These are phyloP conservation scores for Fusarium multiceps DNA, from an alignment of 2,329 filamentous ascomycete genomes.

Conservation along the genomic window DNA sequence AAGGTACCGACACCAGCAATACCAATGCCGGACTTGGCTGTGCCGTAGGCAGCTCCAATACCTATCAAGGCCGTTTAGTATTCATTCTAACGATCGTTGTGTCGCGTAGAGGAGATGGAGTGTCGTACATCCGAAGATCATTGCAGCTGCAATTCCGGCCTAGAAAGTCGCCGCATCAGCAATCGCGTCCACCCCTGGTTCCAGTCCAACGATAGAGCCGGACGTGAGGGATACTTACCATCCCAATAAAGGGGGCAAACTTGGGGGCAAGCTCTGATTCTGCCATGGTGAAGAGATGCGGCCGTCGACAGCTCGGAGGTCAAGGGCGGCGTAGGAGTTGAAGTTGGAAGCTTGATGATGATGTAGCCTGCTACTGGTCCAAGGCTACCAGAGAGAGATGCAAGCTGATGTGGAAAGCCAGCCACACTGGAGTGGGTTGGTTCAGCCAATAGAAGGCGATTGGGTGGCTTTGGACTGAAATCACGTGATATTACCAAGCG, in stretches of 20 bases:
- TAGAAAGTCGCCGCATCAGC: conserved; percentile 52
- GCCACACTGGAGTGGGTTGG: conserved; percentile 15
- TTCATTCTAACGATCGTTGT: conserved; percentile 35
- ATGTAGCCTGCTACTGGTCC: conserved; percentile 44
- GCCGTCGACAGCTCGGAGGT: conserved; percentile 33
- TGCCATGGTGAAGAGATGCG: conserved; percentile 57
- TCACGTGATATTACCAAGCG: conserved; percentile 30
- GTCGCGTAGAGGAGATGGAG: conserved; percentile 26
- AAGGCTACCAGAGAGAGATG: conserved; percentile 39
- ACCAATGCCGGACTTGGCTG: conserved; percentile 88
- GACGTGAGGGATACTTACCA: conserved; percentile 67
- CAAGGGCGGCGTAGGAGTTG: conserved; percentile 36
- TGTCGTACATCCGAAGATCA: conserved; percentile 83
- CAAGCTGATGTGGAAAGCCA: conserved; percentile 41
- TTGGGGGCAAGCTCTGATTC: conserved; percentile 73
- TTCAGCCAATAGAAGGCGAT: conserved; percentile 34
- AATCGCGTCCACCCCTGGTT: conserved; percentile 29
- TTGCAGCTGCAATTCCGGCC: conserved; percentile 83
- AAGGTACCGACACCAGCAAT: conserved; percentile 89
- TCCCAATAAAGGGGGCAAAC: conserved; percentile 89
- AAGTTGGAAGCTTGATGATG: conserved; percentile 45
- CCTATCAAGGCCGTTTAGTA: conserved; percentile 53
- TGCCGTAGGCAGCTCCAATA: conserved; percentile 84
- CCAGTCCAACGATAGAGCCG: conserved; percentile 5
- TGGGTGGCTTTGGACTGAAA: accelerated